These are phyloP conservation scores for Pythium sukuiense DNA, from an alignment of 352 stramenopile genomes.

Conservation along the genomic window DNA sequence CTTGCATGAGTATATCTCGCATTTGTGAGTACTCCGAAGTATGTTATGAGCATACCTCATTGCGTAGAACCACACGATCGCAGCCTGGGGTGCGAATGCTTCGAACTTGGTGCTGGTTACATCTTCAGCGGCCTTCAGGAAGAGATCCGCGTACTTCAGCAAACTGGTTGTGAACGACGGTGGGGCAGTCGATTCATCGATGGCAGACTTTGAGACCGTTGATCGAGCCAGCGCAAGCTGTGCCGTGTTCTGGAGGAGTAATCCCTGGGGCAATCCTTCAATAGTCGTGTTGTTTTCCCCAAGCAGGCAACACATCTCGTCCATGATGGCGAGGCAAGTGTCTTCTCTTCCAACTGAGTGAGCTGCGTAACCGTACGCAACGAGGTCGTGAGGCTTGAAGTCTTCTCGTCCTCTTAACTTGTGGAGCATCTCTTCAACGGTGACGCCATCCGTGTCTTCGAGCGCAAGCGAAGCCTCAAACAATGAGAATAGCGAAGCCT, in stretches of 20 bases:
- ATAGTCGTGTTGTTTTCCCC: background rate
- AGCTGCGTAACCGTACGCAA: slow-evolving; percentile 50
- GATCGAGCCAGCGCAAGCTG: slow-evolving; percentile 47
- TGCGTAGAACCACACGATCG: slow-evolving; percentile 77
- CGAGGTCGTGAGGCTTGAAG: slow-evolving; percentile 62
- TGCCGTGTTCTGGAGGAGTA: slow-evolving; percentile 70
- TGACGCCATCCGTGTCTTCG: slow-evolving; percentile 13
- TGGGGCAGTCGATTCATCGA: background rate
- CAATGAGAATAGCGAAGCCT: slow-evolving; percentile 57
- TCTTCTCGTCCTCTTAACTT: slow-evolving; percentile 51
- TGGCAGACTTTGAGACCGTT: background rate
- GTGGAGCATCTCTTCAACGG: slow-evolving; percentile 29
- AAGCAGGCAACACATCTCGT: slow-evolving; percentile 44
- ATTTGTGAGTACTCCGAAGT: too few species aligned
- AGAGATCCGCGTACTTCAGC: slow-evolving; percentile 37
- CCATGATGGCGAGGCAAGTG: slow-evolving; percentile 47
- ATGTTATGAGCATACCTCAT: slow-evolving; percentile 47
- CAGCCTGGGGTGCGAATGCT: slow-evolving; percentile 37
- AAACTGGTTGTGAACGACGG: slow-evolving; percentile 41
- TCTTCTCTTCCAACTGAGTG: slow-evolving; percentile 34
- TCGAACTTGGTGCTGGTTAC: background rate
- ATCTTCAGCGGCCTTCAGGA: slow-evolving; percentile 36
- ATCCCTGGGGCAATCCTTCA: slow-evolving; percentile 30
- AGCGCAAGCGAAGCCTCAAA: slow-evolving; percentile 44
- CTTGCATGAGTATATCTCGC: background rate